These are phyloP conservation scores for Starmerella geochares DNA, from an alignment of 805 yeast species.

Conservation along the genomic window DNA sequence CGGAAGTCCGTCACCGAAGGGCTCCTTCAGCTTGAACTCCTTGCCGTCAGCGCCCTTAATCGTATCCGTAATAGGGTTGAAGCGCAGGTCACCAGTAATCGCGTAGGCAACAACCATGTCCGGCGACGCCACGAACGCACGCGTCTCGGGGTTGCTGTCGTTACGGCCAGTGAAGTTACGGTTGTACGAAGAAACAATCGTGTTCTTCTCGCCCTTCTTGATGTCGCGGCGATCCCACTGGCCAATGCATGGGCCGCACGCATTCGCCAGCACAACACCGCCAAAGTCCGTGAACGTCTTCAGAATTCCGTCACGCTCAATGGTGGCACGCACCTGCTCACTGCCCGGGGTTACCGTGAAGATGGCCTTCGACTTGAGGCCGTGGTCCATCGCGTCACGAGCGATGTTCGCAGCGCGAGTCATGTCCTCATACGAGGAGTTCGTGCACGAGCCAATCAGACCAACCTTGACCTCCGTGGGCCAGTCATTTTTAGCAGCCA, in stretches of 20 bases:
- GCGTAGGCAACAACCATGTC: constrained; percentile 93
- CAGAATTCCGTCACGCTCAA: constrained; percentile 90
- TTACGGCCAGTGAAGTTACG: constrained; percentile 97
- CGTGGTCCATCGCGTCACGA: constrained; percentile 80
- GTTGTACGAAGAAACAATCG: constrained; percentile 94
- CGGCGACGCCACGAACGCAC: constrained; percentile 95
- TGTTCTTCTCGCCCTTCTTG: constrained; percentile 89
- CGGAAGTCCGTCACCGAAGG: constrained; percentile 86
- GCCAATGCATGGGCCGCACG: constrained; percentile 99
- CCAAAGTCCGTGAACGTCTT: constrained; percentile 83
- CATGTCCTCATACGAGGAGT: constrained; percentile 98
- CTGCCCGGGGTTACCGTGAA: constrained; percentile 97
- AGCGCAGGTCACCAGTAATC: constrained; percentile 89
- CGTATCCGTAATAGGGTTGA: constrained; percentile 90
- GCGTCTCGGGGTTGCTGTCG: constrained; percentile 95
- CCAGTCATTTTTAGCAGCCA: constrained; percentile 80
- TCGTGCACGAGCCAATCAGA: constrained; percentile 96
- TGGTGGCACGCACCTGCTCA: constrained; percentile 96
- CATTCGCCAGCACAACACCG: constrained; percentile 90
- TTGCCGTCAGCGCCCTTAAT: constrained; percentile 81
- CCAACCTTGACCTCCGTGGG: constrained; percentile 89
- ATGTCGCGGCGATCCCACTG: constrained; percentile 96
- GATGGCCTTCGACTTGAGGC: constrained; percentile 81
- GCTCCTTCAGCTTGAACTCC: constrained; percentile 79
- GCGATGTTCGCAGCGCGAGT: constrained; percentile 90